Conservation (phyloP, 495 filamentous ascomycete species). For the Chaetomium fimeti region DNA sequence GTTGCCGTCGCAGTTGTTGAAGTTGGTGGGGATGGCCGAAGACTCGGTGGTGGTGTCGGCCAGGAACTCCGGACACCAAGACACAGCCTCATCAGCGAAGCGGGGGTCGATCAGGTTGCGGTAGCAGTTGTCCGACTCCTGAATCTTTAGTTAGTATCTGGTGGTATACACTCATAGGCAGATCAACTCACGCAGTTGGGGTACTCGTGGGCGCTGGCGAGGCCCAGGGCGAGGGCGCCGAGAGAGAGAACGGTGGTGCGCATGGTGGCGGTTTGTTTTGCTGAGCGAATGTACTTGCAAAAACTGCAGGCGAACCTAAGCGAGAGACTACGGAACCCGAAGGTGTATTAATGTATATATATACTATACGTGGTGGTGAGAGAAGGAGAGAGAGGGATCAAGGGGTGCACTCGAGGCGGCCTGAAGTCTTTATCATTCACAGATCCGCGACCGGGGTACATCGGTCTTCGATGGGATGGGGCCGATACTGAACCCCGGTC, state of each 20-base stretch:
- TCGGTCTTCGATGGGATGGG: conserved; percentile 11
- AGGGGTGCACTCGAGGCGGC: neutral
- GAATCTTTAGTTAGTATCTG: conserved; percentile 12
- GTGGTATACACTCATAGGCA: too few relatives aligned
- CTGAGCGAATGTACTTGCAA: conserved; percentile 17
- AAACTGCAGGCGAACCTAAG: conserved; percentile 18
- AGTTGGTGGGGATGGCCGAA: conserved; percentile 30
- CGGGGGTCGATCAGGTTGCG: conserved; percentile 32
- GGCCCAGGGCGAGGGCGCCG: conserved; percentile 30
- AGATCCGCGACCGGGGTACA: neutral
- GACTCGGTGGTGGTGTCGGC: conserved; percentile 25
- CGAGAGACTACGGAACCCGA: conserved; percentile 25
- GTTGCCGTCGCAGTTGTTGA: conserved; percentile 31
- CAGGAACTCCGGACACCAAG: conserved; percentile 33
- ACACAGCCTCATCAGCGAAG: conserved; percentile 25
- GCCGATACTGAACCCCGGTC: neutral
- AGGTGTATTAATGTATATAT: conserved; percentile 18
- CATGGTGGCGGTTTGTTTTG: conserved; percentile 19
- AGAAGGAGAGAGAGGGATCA: neutral
- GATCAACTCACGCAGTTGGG: conserved; percentile 35
- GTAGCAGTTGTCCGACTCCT: conserved; percentile 40
- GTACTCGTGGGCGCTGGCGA: conserved; percentile 31
- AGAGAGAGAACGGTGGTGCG: conserved; percentile 25
- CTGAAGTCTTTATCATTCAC: conserved; percentile 12
- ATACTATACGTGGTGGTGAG: neutral